Evolutionary conservation across 371 early-diverging fungal species (phyloP), one percentile per base, ranked within the genome.

Genomic region (Sporodiniella umbellata): DNA sequence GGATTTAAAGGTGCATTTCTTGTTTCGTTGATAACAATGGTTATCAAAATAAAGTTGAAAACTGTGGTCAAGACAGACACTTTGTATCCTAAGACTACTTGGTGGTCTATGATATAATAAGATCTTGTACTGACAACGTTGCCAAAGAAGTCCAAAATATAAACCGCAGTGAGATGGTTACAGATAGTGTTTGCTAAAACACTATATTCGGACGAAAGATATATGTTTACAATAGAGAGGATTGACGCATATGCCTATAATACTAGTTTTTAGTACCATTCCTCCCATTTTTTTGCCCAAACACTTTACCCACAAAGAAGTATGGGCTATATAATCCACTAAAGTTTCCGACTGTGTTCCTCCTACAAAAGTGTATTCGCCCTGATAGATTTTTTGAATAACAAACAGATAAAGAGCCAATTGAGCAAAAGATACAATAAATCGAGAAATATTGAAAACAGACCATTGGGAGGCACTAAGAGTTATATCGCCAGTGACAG

Each of bases 21-120:
- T 30, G 54, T 50, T 51, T 77, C 78, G 48, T 68, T 58, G 17
- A 64, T 63, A 15, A 68, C 31, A 15, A 66, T 35, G 2, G 45
- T 2, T 0, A 70, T 35, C 7, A 77, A 8, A 23, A 60, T 8
- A 19, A 65, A 38, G 0, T 19, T 45, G 19, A 60, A 8, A 11
- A 30, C 15, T n/a, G 48, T 22, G 12, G 57, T 51, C 26, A 50
- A 42, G 18, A 72, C 19, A 18, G 66, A 42, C 18, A 60, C 37
- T 6, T 38, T 12, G 42, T 72, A 72, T 7, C 64, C 66, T 10
- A 38, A 26, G 18, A 26, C 21, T n/a, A 51, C 33, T 6, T 40
- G 21, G 18, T 55, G 48, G 10, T 45, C 53, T 14, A 51, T 53
- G 35, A 60, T 45, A 37, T 73, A 73, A 39, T 59, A 69, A 2